These are phyloP conservation scores for Candida rishiriensis DNA, from an alignment of 805 yeast species.

Conservation along the genomic window DNA sequence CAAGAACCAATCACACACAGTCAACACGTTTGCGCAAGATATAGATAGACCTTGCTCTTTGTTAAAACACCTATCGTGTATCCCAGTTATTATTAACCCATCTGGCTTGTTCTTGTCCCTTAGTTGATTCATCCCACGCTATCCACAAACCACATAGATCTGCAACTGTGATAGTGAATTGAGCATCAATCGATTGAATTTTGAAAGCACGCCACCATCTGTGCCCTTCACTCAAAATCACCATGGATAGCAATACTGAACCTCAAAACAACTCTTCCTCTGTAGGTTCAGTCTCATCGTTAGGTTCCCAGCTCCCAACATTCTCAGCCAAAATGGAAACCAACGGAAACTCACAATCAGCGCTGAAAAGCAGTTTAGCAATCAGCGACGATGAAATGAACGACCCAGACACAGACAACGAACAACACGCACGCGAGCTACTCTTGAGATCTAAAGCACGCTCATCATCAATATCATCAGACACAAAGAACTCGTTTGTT, in stretches of 20 bases:
- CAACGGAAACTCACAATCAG: conserved; percentile 1
- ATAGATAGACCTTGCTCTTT: no score
- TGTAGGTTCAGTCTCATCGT: conserved; percentile 15
- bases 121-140: no score
- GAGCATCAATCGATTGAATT: no score
- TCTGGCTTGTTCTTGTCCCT: no score
- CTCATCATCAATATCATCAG: conserved; percentile 15
- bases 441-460: conserved; percentile 25
- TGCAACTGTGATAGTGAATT: no score
- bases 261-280: conserved; percentile 13
- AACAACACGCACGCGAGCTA: conserved; percentile 26
- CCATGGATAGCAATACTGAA: conserved; percentile 1
- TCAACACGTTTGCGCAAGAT: no score
- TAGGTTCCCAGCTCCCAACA: conserved; percentile 12
- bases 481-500: conserved; percentile 5
- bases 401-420: conserved; percentile 32
- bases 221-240: neutral
- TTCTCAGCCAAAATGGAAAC: conserved; percentile 4
- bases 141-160: no score
- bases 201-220: neutral
- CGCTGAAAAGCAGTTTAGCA: conserved; percentile 1
- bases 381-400: conserved; percentile 21
- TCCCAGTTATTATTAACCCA: no score
- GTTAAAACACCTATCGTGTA: no score
- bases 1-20: no score